These are phyloP conservation scores for Discostella stelligera DNA, from an alignment of 352 stramenopile genomes.

Conservation along the genomic window DNA sequence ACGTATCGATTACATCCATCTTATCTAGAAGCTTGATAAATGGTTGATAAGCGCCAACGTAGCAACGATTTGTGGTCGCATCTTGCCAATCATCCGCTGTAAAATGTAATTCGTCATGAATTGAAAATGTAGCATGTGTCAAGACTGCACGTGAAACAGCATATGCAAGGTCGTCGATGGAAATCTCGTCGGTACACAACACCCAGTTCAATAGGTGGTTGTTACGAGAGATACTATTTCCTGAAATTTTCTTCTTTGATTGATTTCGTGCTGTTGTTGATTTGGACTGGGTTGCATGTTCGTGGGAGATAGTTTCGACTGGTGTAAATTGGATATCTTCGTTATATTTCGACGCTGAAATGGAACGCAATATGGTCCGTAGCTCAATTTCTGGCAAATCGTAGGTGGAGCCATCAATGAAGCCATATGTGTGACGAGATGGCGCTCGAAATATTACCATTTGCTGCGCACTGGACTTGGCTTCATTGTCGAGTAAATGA, in stretches of 20 bases:
- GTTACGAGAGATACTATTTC: neutral
- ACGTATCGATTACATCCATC: slow-evolving; percentile 45
- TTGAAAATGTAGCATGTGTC: slow-evolving; percentile 45
- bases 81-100: slow-evolving; percentile 31
- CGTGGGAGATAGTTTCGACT: neutral
- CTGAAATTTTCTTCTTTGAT: slow-evolving; percentile 5
- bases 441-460: slow-evolving; percentile 36
- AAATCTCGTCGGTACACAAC: neutral
- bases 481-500: neutral
- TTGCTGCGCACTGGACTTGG: neutral
- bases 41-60: neutral
- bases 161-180: neutral
- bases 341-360: neutral
- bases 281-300: neutral
- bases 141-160: slow-evolving; percentile 42
- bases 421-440: slow-evolving; percentile 38
- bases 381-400: slow-evolving; percentile 34
- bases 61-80: neutral
- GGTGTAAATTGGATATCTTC: slow-evolving; percentile 17
- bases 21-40: slow-evolving; percentile 9
- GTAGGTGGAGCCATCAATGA: slow-evolving; percentile 8
- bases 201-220: neutral
- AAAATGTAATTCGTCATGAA: slow-evolving; percentile 26
- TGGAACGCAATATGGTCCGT: slow-evolving; percentile 18
- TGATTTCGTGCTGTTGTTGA: neutral